Conservation (phyloP, 495 filamentous ascomycete species). For the Penicillium crystallinum region DNA sequence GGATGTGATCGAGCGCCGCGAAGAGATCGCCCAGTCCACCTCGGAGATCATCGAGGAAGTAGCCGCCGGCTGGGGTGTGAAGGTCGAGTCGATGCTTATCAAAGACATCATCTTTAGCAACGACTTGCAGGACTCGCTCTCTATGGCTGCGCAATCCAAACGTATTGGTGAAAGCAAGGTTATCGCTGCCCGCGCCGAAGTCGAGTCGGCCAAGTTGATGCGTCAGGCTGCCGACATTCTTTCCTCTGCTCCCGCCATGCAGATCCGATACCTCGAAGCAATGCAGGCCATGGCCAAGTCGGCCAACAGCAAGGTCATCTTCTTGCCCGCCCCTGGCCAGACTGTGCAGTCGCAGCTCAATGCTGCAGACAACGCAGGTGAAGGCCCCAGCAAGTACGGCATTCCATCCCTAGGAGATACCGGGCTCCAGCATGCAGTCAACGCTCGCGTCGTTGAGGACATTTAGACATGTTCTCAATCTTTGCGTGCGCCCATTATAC, state of each 20-base stretch:
- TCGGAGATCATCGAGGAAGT: conserved; percentile 98
- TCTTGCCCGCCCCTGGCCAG: conserved; percentile 63
- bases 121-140: conserved; percentile 94
- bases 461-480: conserved; percentile 48
- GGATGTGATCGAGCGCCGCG: conserved; percentile 97
- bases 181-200: conserved; percentile 93
- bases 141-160: conserved; percentile 99
- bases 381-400: conserved; percentile 54
- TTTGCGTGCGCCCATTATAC: not conserved
- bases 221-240: conserved; percentile 95
- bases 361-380: conserved; percentile 50
- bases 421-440: conserved; percentile 77
- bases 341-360: conserved; percentile 45
- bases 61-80: conserved; percentile 87
- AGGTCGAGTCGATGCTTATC: conserved; percentile 97
- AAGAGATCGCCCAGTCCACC: conserved; percentile 91
- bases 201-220: conserved; percentile 97
- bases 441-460: conserved; percentile 79
- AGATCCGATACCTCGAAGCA: conserved; percentile 97
- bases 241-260: conserved; percentile 91
- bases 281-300: conserved; percentile 99
- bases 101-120: conserved; percentile 98
- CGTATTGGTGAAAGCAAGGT: conserved; percentile 98
- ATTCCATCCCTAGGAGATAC: conserved; percentile 37
- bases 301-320: conserved; percentile 95